phyloP scores from a whole-genome alignment of 768 basidiomycete genomes.

The Russula lepida region DNA sequence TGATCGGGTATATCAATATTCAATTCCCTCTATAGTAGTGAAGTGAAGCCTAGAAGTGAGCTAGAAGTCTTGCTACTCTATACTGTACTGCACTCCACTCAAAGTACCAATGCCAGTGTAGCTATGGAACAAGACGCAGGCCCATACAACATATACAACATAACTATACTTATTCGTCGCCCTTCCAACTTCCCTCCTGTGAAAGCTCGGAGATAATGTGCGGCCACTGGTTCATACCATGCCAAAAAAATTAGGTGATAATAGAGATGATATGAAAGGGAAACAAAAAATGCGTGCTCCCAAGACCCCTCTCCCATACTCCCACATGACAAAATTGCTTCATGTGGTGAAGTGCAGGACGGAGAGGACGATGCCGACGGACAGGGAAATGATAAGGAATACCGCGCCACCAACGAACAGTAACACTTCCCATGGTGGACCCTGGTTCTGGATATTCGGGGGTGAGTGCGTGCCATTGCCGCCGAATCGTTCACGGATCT shows the following conservation, averaged over 20 bases:
- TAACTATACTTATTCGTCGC: neutral
- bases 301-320: neutral
- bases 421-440: slow-evolving; percentile 25
- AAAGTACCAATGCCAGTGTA: neutral
- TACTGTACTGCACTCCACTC: neutral
- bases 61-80: neutral
- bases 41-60: neutral
- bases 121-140: neutral
- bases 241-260: neutral
- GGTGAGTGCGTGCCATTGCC: neutral
- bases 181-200: neutral
- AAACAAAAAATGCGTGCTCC: neutral
- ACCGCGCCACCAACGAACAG: slow-evolving; percentile 20
- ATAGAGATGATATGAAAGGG: neutral
- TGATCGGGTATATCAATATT: neutral
- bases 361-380: slow-evolving; percentile 17
- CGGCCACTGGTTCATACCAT: neutral
- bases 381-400: slow-evolving; percentile 17
- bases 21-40: neutral
- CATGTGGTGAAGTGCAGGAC: slow-evolving; percentile 15
- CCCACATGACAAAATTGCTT: neutral
- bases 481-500: slow-evolving; percentile 7
- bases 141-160: neutral
- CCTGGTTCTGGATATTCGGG: neutral
- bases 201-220: neutral